A percentile compares a stretch with the other conserved stretches of the same genome.
Conservation (phyloP, 192 early-diverging fungal species). For the Phlyctochytrium arcticum region DNA sequence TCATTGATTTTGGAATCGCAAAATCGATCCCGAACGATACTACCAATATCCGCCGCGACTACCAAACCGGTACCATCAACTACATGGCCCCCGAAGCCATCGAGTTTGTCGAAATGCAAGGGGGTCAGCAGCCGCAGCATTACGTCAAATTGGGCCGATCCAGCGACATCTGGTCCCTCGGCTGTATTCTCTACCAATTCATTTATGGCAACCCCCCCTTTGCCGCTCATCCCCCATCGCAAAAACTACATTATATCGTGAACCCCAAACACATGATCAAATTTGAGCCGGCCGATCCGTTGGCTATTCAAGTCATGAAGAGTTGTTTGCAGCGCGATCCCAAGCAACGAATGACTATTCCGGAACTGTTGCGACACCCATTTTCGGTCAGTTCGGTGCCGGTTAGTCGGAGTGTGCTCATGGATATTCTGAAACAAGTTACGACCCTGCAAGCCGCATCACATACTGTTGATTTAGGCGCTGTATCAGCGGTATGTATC, state of each 20-base stretch:
- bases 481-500: no score
- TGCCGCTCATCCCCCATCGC: slow-evolving; percentile 55
- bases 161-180: slow-evolving; percentile 87
- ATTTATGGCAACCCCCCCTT: slow-evolving; percentile 85
- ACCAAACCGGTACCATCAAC: slow-evolving; percentile 84
- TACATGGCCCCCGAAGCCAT: slow-evolving; percentile 97
- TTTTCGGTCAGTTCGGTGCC: background rate
- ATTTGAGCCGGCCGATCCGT: slow-evolving; percentile 53
- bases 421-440: background rate
- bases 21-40: slow-evolving; percentile 90
- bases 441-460: no score
- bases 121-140: slow-evolving; percentile 18
- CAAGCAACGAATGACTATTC: slow-evolving; percentile 62
- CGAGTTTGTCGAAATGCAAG: slow-evolving; percentile 27
- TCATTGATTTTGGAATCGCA: slow-evolving; percentile 99
- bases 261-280: slow-evolving; percentile 64
- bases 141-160: slow-evolving; percentile 66
- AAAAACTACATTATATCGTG: slow-evolving; percentile 70
- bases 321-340: slow-evolving; percentile 68
- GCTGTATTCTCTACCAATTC: slow-evolving; percentile 91
- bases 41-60: slow-evolving; percentile 85
- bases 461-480: no score
- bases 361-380: slow-evolving; percentile 49
- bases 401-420: background rate
- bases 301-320: slow-evolving; percentile 64